Percentiles rank a stretch among this genome's conserved stretches.
Conservation (phyloP, 495 filamentous ascomycete species). For the Penicillium silybi region DNA sequence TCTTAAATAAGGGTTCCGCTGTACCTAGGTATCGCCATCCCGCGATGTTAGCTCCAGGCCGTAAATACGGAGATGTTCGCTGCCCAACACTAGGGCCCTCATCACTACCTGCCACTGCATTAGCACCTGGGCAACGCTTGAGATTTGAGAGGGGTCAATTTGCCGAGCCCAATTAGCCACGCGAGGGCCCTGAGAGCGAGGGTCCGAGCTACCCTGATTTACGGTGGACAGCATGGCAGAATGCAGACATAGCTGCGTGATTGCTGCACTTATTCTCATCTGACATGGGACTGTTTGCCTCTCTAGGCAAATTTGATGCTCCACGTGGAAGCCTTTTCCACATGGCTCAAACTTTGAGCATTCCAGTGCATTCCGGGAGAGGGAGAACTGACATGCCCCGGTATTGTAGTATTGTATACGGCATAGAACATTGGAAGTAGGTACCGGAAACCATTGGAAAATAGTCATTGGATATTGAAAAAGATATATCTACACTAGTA, state of each 20-base stretch:
- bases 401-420: too few species aligned
- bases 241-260: not conserved
- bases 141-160: not conserved
- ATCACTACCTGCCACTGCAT: too few species aligned
- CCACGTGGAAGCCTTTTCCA: not conserved
- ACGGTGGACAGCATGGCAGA: not conserved
- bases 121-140: not conserved
- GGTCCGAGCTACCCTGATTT: not conserved
- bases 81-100: too few species aligned
- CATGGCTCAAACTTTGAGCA: not conserved
- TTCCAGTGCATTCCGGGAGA: not conserved
- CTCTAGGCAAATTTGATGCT: not conserved
- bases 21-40: too few species aligned
- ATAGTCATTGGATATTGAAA: conserved; percentile 15
- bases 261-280: not conserved
- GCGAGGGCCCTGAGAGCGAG: not conserved
- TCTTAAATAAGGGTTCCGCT: too few species aligned
- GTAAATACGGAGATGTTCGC: too few species aligned
- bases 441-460: not conserved
- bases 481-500: conserved; percentile 29
- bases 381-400: too few species aligned
- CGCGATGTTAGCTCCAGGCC: too few species aligned
- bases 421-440: not conserved
- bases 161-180: not conserved
- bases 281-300: not conserved